Evolutionary conservation across 257 asterid genomes (phyloP), one percentile per base, ranked within the genome.

Genomic region (Euphrasia confusa): DNA sequence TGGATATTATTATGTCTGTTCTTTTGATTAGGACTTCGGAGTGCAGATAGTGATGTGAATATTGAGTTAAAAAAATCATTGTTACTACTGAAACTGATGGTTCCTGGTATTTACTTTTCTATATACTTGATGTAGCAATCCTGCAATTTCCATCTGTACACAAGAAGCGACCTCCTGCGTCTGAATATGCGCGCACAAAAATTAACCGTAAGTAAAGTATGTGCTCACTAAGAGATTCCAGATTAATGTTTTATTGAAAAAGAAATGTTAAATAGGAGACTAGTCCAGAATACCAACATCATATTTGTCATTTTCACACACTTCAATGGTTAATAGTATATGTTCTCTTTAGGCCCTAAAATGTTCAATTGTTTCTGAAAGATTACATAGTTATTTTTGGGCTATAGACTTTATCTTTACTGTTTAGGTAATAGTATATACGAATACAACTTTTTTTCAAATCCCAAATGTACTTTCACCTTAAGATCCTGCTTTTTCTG

Each of bases 91-190:
- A 57, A 65, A 62, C 63, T 58, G 72, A 59, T 24, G 0, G 58
- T 47, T 68, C 61, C 64, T 60, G 62, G 67, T 57, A 49, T 72
- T 80, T 64, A 73, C 83, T 58, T 65, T 75, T 56, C 80, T 73
- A 69, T 75, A 45, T 56, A 61, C 70, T 73, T 73, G 74, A 66
- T 80, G 89, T 95, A 93, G 99, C 95, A 76, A 93, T 93, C 71
- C 82, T 93, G 88, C 99, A 87, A 84, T 78, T 80, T 74, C 97
- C 99, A 54, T 75, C 84, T 45, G 81, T 67, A 67, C 95, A 89
- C 85, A 93, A 87, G 86, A 85, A 82, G 67, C 71, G 63, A 60
- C 96, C 95, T 56, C 80, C 93, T 18, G 85, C 71, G 77, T 77
- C 92, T 74, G 97, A 96, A 71, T 93, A 82, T 70, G 77, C 70